These are phyloP conservation scores for Colletotrichum eleusines DNA, from an alignment of 2,329 filamentous ascomycete species.

Conservation along the genomic window DNA sequence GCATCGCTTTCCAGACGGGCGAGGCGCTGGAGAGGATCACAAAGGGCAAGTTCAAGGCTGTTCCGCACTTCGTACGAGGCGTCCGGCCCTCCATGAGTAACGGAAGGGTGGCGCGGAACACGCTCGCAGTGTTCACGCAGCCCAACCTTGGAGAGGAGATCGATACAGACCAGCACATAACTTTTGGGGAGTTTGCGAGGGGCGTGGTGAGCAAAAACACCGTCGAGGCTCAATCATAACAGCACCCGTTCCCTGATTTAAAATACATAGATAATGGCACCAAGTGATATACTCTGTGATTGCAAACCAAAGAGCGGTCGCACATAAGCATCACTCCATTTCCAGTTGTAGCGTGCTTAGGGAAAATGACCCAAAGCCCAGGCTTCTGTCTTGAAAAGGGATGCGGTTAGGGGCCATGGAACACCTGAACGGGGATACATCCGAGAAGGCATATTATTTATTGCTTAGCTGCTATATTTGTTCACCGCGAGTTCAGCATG, in stretches of 20 bases:
- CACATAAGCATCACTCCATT: not conserved
- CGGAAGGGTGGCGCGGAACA: slow-evolving; percentile 79
- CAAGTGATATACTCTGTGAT: not conserved
- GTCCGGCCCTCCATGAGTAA: slow-evolving; percentile 67
- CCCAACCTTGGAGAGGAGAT: slow-evolving; percentile 88
- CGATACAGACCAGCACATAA: slow-evolving; percentile 73
- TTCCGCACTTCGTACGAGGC: slow-evolving; percentile 93
- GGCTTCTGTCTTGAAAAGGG: too few relatives aligned
- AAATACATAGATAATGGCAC: not conserved
- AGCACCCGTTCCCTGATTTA: not conserved
- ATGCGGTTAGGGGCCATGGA: too few relatives aligned
- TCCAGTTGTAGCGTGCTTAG: too few relatives aligned
- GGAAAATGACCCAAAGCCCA: too few relatives aligned
- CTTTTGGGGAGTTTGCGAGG: slow-evolving; percentile 82
- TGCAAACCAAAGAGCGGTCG: not conserved
- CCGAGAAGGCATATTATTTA: too few relatives aligned
- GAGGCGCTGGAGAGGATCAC: slow-evolving; percentile 93
- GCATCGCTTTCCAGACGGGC: slow-evolving; percentile 94
- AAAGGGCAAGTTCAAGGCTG: slow-evolving; percentile 87
- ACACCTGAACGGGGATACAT: too few relatives aligned
- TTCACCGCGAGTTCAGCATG: not conserved
- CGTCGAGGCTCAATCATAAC: slow-evolving; percentile 49
- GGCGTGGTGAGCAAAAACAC: slow-evolving; percentile 71
- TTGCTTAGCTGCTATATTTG: not conserved
- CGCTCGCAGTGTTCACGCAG: slow-evolving; percentile 95